Evolutionary conservation across 2,329 filamentous ascomycete species (phyloP), one percentile per base, ranked within the genome.

Genomic region (Calonectria fujianensis): DNA sequence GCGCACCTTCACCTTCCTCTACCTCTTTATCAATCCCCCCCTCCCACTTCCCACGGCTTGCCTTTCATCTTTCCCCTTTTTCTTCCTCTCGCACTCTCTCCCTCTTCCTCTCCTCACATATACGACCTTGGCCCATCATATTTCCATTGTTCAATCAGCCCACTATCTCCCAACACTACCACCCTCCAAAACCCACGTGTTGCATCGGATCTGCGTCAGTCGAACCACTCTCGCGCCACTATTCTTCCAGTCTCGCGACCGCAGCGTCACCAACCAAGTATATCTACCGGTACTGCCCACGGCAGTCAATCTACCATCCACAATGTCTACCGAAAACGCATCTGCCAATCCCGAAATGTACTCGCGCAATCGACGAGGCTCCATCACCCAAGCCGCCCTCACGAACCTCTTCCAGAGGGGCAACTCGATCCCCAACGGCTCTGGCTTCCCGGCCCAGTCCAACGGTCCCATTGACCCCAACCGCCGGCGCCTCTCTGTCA

Each of bases 401-500:
- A 89, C 89, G 76, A 91, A 87, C 81, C 87, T 94, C 74, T 93
- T 92, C 83, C 87, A 89, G 76, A 87, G 91, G 77, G 89, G 88
- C 80, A 89, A 89, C 79, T 91, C 90, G 4, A 86, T 87, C 72
- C 83, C 87, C 73, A 85, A 85, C 37, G 80, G 78, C 69, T 83
- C 85, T 32, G 83, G 87, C 52, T 90, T 90, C 77, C 87, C 89
- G 27, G 70, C 29, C 57, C 83, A 81, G 68, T 64, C 77, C 72
- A 37, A 86, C 65, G 84, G 85, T 41, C 85, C 88, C 35, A 88
- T 91, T 76, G 89, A 92, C 70, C 87, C 89, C 77, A 90, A 91
- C 76, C 91, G 92, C 73, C 92, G 94, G 74, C 92, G 94, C 61
- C 90, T 96, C 77, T 96, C 94, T 57, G 91, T 96, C 81, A 93